These are phyloP conservation scores for Ascoidea rubescens DNA, from an alignment of 805 yeast species.

Conservation along the genomic window DNA sequence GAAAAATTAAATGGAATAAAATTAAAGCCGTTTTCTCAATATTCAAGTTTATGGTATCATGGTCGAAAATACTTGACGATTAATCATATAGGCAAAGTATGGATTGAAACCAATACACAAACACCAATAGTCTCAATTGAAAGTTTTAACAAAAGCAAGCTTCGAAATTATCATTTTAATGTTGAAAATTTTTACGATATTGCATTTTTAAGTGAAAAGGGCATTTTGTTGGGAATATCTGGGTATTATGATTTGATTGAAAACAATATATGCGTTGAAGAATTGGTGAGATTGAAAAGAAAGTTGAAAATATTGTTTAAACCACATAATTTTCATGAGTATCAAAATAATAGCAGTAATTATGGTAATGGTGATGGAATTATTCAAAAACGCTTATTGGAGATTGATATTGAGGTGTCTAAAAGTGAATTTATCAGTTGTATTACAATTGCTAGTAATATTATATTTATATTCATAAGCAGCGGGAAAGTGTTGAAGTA, in stretches of 20 bases:
- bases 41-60: conserved; percentile 6
- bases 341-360: neutral
- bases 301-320: conserved; percentile 2
- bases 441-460: neutral
- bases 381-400: conserved; percentile 2
- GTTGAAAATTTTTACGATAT: conserved; percentile 8
- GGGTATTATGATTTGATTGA: conserved; percentile 5
- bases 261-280: neutral
- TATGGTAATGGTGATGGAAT: conserved; percentile 4
- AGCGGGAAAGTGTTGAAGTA: conserved; percentile 3
- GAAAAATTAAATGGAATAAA: neutral
- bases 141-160: conserved; percentile 4
- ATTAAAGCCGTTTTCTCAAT: conserved; percentile 7
- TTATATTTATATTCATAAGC: conserved; percentile 2
- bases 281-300: conserved; percentile 1
- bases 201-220: conserved; percentile 2
- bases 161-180: conserved; percentile 4
- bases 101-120: conserved; percentile 11
- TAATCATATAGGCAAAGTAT: conserved; percentile 6
- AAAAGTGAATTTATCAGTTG: neutral
- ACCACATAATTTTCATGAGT: conserved; percentile 1
- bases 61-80: conserved; percentile 10
- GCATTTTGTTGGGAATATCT: conserved; percentile 5
- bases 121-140: conserved; percentile 8
- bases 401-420: neutral